Conservation (phyloP, 805 yeast species). For the Candida stauntonica region DNA sequence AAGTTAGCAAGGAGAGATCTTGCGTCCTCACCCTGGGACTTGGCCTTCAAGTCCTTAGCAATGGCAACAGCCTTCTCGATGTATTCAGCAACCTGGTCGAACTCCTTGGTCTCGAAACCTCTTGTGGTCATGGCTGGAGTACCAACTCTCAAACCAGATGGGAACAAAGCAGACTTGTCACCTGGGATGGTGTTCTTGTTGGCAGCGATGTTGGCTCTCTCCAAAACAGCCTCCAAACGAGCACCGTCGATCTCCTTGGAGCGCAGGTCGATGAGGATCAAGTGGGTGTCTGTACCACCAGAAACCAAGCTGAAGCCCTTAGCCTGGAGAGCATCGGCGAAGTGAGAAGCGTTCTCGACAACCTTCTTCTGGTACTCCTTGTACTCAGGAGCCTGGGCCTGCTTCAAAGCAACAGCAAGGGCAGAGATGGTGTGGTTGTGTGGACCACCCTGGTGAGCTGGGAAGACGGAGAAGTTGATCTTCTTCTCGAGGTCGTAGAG, state of each 20-base stretch:
- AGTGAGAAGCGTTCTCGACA: constrained; percentile 77
- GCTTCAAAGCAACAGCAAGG: constrained; percentile 93
- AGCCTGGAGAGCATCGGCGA: constrained; percentile 68
- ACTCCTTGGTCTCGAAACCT: constrained; percentile 78
- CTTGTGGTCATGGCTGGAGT: constrained; percentile 96
- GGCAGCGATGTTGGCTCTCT: constrained; percentile 88
- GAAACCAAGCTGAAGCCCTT: constrained; percentile 82
- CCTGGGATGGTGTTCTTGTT: constrained; percentile 98
- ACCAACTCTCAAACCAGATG: constrained; percentile 95
- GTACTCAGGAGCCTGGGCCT: constrained; percentile 87
- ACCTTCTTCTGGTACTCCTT: constrained; percentile 87
- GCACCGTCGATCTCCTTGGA: constrained; percentile 95
- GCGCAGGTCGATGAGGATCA: constrained; percentile 86
- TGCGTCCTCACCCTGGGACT: constrained; percentile 53
- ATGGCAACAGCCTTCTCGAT: constrained; percentile 75
- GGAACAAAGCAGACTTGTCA: constrained; percentile 91
- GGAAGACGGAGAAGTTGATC: constrained; percentile 98
- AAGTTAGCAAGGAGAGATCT: constrained; percentile 63
- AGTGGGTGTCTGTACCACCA: constrained; percentile 95
- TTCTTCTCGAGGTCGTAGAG: constrained; percentile 88
- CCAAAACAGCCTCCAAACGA: constrained; percentile 92
- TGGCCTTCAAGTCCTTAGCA: constrained; percentile 55
- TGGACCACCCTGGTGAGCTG: constrained; percentile 99
- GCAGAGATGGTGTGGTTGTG: constrained; percentile 99
- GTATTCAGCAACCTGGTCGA: constrained; percentile 72